Base-by-base conservation (phyloP, 192 early-diverging fungal genomes). In the Glomus cerebriforme region DNA sequence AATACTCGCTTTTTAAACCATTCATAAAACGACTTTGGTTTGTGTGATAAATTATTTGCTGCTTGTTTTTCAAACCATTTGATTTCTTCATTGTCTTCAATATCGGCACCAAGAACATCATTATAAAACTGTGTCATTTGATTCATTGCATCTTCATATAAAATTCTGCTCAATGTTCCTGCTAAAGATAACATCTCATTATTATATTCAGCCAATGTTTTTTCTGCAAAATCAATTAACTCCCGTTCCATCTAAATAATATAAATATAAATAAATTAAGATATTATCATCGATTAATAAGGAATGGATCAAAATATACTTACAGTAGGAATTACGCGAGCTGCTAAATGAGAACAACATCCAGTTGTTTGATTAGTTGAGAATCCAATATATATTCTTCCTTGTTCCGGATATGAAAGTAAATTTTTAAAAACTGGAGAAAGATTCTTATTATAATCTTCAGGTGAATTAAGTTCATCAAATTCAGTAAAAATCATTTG, bases 301-400 rank as follows among this genome's bases (percentile, higher is more conserved):
- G 12, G 2, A 12, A 43, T 10, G 39, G 10, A 3, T 43, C 12
- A 43, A 43, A 43, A 43, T 43, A 43, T 12, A 43, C 39, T 43
- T 59, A 77, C 96, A 3, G 96, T 97, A 1, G 95, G 96, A 72
- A 97, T 97, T 32, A 97, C 87, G 59, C 93, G 89, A 9, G 90
- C 93, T 8, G 93, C 93, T 45, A 96, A 79, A 70, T 95, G 94
- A 27, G 89, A 88, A 24, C 87, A 88, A 80, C 90, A 93, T 26
- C 96, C 96, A 1, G 95, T 96, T 0, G 96, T 97, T 80, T 97
- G 96, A 73, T 94, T 92, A 3, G 96, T 97, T 0, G 93, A 93
- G 74, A 96, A 94, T 0, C 96, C 96, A 67, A 97, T 97, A 78
- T 95, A 95, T 15, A 96, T 88, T 24, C 90, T 86, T 3, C 96